Evolutionary conservation across 345 rosid species (phyloP), one percentile per base, ranked within the genome.

Genomic region (Camelina hispida): DNA sequence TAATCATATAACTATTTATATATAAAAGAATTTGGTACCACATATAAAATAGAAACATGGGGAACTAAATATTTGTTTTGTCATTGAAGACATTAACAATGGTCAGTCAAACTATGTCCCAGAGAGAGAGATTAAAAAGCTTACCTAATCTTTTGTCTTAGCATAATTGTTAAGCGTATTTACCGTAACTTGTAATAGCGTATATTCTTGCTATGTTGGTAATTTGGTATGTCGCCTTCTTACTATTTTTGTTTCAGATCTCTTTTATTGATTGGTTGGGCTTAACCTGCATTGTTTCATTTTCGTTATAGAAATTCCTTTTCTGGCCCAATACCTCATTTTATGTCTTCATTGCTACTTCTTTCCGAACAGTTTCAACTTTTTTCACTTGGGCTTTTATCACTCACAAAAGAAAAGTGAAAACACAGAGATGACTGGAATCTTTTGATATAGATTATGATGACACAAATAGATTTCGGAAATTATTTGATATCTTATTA

Each of bases 301-400:
- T 9, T n/a, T 47, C 1, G 0, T 4, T 28, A 16, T 2, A 65
- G 43, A 17, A 48, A 32, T n/a, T 43, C 4, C 1, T 4, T 43
- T 62, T 44, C 8, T 50, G 70, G 70, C 46, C 70, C 70, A 66
- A 7, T 66, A 2, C 7, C 4, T 1, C 44, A 66, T 32, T 28
- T 7, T 13, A 48, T 34, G 30, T 62, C 22, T 25, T 43, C 37
- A 23, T 42, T 22, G 37, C 44, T 48, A 48, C 7, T 64, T 25
- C 54, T 22, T 47, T 46, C 7, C 15, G 18, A 42, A 25, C 18
- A 8, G 46, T 64, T 46, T 47, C 11, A 1, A 8, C 2, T 25
- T 5, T 40, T 46, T 46, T 11, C 15, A 10, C 20, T 15, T 63
- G 68, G 68, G 23, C 23, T 23, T 4, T 43, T 44, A 11, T 62